Conservation (phyloP, 345 rosid species). For the Salix suchowensis region DNA sequence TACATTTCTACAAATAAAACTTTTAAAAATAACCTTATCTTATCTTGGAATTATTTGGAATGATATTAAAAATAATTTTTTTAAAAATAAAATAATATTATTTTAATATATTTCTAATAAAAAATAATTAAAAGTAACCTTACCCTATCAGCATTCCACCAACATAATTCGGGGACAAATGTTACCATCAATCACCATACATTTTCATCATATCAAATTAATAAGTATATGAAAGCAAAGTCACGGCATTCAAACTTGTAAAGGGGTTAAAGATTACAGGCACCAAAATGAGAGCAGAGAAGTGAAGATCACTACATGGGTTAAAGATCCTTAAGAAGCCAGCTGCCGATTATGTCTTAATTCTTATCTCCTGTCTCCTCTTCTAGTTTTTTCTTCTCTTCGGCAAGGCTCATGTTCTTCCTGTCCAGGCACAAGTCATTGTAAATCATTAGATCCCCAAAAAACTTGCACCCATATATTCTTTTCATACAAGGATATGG, state of each 20-base stretch:
- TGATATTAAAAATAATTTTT: no score
- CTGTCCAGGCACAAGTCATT: constrained; percentile 18
- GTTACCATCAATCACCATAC: background rate
- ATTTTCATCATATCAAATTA: background rate
- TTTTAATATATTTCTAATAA: no score
- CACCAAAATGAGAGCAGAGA: no score
- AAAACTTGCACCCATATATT: background rate
- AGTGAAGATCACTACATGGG: no score
- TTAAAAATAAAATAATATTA: no score
- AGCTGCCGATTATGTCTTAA: background rate
- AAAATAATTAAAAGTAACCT: no score
- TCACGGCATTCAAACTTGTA: background rate
- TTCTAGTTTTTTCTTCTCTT: background rate
- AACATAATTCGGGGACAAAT: background rate
- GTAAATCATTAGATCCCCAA: background rate
- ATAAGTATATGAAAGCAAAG: background rate
- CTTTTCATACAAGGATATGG: background rate
- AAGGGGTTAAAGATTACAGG: background rate
- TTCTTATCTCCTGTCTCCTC: no score
- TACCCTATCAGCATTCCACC: no score
- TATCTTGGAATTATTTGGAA: no score
- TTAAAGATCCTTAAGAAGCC: background rate
- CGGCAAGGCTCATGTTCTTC: constrained; percentile 27
- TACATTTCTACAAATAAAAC: no score
- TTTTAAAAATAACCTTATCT: no score